Percentiles rank a stretch among this genome's conserved stretches.
These are phyloP conservation scores for Colletotrichum theobromicola DNA, from an alignment of 2,329 filamentous ascomycete genomes.

Conservation along the genomic window DNA sequence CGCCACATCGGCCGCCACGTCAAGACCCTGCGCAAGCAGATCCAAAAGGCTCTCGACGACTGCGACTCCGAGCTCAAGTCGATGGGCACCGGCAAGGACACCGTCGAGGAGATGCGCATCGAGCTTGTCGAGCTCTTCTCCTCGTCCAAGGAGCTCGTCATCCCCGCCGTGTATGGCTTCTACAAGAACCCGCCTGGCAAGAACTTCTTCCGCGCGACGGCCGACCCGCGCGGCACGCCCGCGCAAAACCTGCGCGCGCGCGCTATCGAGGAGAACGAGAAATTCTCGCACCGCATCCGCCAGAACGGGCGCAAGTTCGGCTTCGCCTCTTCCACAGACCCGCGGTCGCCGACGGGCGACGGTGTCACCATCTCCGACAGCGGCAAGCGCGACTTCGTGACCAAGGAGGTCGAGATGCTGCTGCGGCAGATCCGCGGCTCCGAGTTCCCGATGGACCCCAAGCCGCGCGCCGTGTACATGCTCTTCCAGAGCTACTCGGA, in stretches of 20 bases:
- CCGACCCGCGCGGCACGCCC: constrained; percentile 54
- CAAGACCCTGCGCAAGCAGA: constrained; percentile 54
- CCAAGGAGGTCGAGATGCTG: constrained; percentile 53
- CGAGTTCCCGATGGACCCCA: constrained; percentile 57
- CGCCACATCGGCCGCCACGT: constrained; percentile 58
- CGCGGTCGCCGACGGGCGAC: not conserved
- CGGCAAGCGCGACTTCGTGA: constrained; percentile 53
- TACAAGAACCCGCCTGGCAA: constrained; percentile 61
- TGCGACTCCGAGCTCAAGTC: constrained; percentile 55
- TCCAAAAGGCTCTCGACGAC: constrained; percentile 53
- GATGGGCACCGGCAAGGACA: constrained; percentile 56
- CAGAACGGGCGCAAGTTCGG: constrained; percentile 55
- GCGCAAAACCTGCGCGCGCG: constrained; percentile 57
- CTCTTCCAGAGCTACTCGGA: constrained; percentile 59
- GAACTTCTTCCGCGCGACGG: constrained; percentile 55
- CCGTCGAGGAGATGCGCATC: constrained; percentile 57
- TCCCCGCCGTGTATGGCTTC: constrained; percentile 57
- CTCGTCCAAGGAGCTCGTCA: constrained; percentile 57
- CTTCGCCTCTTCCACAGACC: constrained; percentile 36
- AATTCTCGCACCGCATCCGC: constrained; percentile 52
- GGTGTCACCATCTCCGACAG: constrained; percentile 36
- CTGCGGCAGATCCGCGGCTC: constrained; percentile 56
- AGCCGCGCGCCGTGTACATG: constrained; percentile 58
- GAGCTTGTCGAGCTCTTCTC: constrained; percentile 60
- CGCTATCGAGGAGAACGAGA: constrained; percentile 56